These are phyloP conservation scores for Fusarium cyanostomum DNA, from an alignment of 2,329 filamentous ascomycete genomes.

Conservation along the genomic window DNA sequence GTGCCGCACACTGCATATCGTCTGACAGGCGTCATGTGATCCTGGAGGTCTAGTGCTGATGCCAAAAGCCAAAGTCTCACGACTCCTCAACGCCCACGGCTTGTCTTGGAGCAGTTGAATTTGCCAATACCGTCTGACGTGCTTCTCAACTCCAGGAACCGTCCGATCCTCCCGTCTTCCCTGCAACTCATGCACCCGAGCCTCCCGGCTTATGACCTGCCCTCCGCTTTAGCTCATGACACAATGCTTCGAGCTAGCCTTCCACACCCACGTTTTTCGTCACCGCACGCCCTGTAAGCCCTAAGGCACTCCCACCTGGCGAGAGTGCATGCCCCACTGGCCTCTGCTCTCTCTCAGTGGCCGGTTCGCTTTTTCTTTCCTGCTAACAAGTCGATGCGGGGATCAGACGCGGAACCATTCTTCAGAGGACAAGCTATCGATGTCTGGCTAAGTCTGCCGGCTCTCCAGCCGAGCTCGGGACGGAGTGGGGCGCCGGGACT, in stretches of 20 bases:
- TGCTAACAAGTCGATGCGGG: constrained; percentile 1
- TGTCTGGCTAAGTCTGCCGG: background rate
- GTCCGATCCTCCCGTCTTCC: constrained; percentile 33
- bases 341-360: constrained; percentile 14
- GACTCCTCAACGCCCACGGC: background rate
- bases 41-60: constrained; percentile 31
- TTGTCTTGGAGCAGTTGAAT: constrained; percentile 8
- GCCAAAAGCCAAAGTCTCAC: background rate
- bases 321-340: constrained; percentile 23
- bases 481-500: constrained; percentile 10
- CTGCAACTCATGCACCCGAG: constrained; percentile 10
- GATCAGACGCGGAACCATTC: constrained; percentile 7
- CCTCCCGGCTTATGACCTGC: constrained; percentile 12
- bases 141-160: constrained; percentile 30
- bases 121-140: background rate
- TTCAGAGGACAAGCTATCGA: constrained; percentile 1
- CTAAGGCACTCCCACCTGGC: constrained; percentile 25
- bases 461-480: background rate
- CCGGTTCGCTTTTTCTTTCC: constrained; percentile 5
- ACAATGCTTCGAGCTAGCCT: constrained; percentile 15
- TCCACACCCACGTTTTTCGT: constrained; percentile 6
- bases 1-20: background rate
- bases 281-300: constrained; percentile 40
- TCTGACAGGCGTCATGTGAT: background rate
- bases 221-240: constrained; percentile 8